These are phyloP conservation scores for Rhytidhysteron rufulum DNA, from an alignment of 2,329 filamentous ascomycete species.

Conservation along the genomic window DNA sequence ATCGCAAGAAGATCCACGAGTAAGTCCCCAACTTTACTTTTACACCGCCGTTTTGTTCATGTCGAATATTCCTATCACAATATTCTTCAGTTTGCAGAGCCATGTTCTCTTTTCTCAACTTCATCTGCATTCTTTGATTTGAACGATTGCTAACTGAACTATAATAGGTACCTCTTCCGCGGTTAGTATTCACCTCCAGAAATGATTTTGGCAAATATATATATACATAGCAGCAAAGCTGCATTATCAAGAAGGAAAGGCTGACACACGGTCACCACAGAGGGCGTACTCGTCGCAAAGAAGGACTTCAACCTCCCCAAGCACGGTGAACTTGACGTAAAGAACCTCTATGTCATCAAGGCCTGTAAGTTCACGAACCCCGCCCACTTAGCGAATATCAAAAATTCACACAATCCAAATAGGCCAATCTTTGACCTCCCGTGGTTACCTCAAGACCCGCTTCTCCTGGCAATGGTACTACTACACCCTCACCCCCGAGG, in stretches of 20 bases:
- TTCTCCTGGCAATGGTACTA: constrained; percentile 81
- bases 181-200: constrained; percentile 35
- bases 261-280: constrained; percentile 47
- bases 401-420: not conserved
- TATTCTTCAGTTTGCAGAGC: too few relatives aligned
- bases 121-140: constrained; percentile 6
- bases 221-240: constrained; percentile 27
- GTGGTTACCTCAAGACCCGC: constrained; percentile 98
- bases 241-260: constrained; percentile 34
- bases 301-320: constrained; percentile 99
- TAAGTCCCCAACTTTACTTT: constrained; percentile 76
- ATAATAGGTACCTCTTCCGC: constrained; percentile 38
- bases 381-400: not conserved
- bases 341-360: constrained; percentile 99
- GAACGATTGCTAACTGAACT: constrained; percentile 18
- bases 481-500: constrained; percentile 99
- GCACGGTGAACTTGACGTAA: constrained; percentile 97
- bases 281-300: constrained; percentile 89
- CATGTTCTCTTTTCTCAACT: not conserved
- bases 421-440: constrained; percentile 90
- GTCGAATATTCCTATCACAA: constrained; percentile 20
- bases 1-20: constrained; percentile 99
- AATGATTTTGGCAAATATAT: constrained; percentile 37
- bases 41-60: constrained; percentile 13
- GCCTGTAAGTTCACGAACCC: constrained; percentile 51